Percentiles rank a stretch among this genome's conserved stretches.
Conservation (phyloP, 1,284 basidiomycete species). For the Sutorius eximius region DNA sequence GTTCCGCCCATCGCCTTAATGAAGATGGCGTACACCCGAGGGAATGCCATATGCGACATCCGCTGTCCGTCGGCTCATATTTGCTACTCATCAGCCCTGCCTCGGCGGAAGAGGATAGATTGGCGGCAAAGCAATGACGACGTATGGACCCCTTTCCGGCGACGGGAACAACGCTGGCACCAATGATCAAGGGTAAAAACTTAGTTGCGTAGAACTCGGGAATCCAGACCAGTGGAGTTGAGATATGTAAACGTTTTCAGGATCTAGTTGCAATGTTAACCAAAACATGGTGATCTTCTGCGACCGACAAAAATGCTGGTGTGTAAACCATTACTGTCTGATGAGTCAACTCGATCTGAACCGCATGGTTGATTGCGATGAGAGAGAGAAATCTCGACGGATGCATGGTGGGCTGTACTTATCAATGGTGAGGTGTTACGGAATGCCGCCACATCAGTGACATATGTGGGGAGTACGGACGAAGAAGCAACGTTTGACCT, state of each 20-base stretch:
- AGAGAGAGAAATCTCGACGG: neutral
- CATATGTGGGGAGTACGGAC: slow-evolving; percentile 1
- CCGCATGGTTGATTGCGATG: neutral
- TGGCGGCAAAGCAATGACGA: neutral
- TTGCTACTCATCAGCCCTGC: slow-evolving; percentile 4
- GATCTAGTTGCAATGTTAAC: neutral
- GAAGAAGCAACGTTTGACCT: neutral
- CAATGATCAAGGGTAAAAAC: neutral
- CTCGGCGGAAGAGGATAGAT: neutral
- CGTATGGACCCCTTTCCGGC: neutral
- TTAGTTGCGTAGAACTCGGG: neutral
- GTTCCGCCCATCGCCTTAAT: slow-evolving; percentile 3
- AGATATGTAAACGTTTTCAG: neutral
- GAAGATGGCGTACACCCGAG: neutral
- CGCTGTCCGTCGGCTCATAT: slow-evolving; percentile 12
- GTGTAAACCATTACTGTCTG: slow-evolving; percentile 1
- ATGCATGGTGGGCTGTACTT: neutral
- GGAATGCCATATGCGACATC: slow-evolving; percentile 1
- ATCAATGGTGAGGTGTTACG: neutral
- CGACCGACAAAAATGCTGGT: neutral
- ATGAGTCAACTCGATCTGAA: neutral
- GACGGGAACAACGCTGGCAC: neutral
- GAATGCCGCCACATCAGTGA: neutral
- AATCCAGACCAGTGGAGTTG: neutral
- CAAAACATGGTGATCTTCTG: neutral